Percentiles rank a stretch among this genome's conserved stretches.
These are phyloP conservation scores for Cordyceps farinosa DNA, from an alignment of 2,329 filamentous ascomycete species.

Conservation along the genomic window DNA sequence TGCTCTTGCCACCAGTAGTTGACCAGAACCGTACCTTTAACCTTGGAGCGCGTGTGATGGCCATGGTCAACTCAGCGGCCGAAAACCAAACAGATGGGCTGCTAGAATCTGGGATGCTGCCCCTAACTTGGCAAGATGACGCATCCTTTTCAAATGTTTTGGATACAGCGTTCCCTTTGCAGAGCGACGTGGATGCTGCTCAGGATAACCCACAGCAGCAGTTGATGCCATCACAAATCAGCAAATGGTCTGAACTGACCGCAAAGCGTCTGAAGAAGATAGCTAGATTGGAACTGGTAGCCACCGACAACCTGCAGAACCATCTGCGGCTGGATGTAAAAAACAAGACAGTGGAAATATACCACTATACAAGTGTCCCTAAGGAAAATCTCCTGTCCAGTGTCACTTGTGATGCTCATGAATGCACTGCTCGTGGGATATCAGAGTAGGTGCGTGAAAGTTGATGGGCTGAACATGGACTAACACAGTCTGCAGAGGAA, in stretches of 20 bases:
- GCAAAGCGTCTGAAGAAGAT: slow-evolving; percentile 16
- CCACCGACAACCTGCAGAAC: slow-evolving; percentile 17
- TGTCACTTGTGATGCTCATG: not conserved
- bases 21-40: slow-evolving; percentile 19
- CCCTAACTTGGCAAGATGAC: slow-evolving; percentile 11
- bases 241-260: not conserved
- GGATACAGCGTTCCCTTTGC: not conserved
- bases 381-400: slow-evolving; percentile 14
- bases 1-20: not conserved
- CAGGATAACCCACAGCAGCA: not conserved
- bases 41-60: slow-evolving; percentile 8
- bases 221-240: not conserved
- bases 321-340: slow-evolving; percentile 15
- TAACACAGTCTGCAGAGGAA: slow-evolving; percentile 12
- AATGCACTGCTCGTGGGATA: not conserved
- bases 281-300: slow-evolving; percentile 14
- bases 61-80: slow-evolving; percentile 15
- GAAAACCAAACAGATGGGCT: slow-evolving; percentile 16
- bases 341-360: slow-evolving; percentile 14
- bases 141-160: not conserved
- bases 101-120: slow-evolving; percentile 11
- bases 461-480: not conserved
- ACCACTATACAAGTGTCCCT: slow-evolving; percentile 17
- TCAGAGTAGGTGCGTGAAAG: not conserved
- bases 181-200: not conserved